These are phyloP conservation scores for Phytophthora podocarpi DNA, from an alignment of 352 stramenopile genomes.

Conservation along the genomic window DNA sequence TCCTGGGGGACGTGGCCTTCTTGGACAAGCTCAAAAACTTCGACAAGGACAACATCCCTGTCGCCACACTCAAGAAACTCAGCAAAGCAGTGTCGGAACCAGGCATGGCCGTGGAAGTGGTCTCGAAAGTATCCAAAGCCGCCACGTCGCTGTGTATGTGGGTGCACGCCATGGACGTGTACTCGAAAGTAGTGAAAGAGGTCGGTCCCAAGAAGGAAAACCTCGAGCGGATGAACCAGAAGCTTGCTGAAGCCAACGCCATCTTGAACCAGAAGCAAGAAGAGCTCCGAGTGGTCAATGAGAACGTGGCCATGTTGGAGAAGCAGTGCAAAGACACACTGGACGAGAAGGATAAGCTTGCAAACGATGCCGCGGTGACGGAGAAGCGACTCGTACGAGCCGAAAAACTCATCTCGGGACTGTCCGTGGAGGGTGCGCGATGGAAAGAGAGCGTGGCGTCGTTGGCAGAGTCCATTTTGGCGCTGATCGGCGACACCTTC, in stretches of 20 bases:
- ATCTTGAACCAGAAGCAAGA: constrained; percentile 89
- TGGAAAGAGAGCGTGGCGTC: constrained; percentile 91
- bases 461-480: constrained; percentile 78
- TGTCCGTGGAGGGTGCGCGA: constrained; percentile 91
- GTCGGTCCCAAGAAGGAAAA: constrained; percentile 93
- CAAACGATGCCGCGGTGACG: constrained; percentile 84
- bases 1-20: constrained; percentile 88
- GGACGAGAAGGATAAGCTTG: constrained; percentile 92
- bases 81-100: constrained; percentile 81
- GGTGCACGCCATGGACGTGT: constrained; percentile 95
- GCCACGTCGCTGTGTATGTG: constrained; percentile 93
- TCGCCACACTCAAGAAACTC: constrained; percentile 89
- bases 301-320: constrained; percentile 90
- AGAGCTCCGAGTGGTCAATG: constrained; percentile 88
- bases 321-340: constrained; percentile 91
- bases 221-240: constrained; percentile 92
- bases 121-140: constrained; percentile 93
- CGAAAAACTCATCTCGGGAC: constrained; percentile 91
- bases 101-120: constrained; percentile 90
- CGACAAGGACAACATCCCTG: constrained; percentile 96
- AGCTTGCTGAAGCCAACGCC: constrained; percentile 88
- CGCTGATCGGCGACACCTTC: constrained; percentile 93
- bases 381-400: constrained; percentile 89
- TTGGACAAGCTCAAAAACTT: constrained; percentile 92
- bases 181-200: constrained; percentile 94